Base-by-base conservation (phyloP, 257 asterid genomes). In the Gentiana macrophylla region DNA sequence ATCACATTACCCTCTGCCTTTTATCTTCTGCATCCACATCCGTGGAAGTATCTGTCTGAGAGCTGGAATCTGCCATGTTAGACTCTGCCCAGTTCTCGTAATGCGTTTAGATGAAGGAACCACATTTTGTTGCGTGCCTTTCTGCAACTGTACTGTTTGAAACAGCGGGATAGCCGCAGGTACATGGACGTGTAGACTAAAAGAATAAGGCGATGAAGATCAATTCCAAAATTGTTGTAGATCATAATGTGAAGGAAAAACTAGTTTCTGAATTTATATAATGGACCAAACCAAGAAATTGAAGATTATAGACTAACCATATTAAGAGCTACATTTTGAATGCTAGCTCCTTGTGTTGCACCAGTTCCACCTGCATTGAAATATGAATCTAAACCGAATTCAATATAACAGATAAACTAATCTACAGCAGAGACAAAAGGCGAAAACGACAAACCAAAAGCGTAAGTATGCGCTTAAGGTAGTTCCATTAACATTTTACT, bases 1-100 rank as follows among this genome's bases (percentile, higher is more conserved):
- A 58, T 49, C 35, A 65, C 49, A 53, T 55, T 57, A 91, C 98
- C 82, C 62, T 75, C 61, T 68, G 91, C 62, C 62, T 79, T 64
- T 56, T 80, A 63, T 91, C 95, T 37, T 85, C 92, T 45, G 80
- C 85, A 51, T 90, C 98, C 61, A 61, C 61, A 66, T 90, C 96
- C 56, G 86, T 81, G 4, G 96, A 87, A 64, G 95, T 80, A 77
- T 87, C 96, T 4, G 89, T 74, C 24, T 56, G 94, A 37, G 94
- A 83, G 73, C 89, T 74, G 61, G 89, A 77, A 61, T 82, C 87
- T 46, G 86, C 92, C 89, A 79, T 74, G 82, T 82, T 91, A n/a
- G 94, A 82, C 64, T 87, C 96, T 12, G 82, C 95, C 96, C 96
- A 91, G 61, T 77, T 84, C 70, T 87, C 95, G 65, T 67, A 79